These are phyloP conservation scores for Fallopia convolvulus DNA, from an alignment of 148 eudicot species.

Conservation along the genomic window DNA sequence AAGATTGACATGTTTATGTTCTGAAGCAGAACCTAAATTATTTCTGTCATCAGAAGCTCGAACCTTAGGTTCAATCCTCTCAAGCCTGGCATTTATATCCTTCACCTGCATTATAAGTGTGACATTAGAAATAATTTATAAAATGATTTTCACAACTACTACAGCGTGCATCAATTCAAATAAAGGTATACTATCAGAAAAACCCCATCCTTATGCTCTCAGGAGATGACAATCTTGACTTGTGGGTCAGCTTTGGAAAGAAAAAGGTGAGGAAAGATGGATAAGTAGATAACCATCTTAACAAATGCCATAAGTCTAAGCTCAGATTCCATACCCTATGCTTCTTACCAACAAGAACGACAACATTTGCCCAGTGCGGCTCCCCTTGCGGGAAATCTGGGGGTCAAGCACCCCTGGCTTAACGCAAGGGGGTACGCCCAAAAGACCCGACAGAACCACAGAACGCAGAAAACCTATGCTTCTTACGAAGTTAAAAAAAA, in stretches of 20 bases:
- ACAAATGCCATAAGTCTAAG: background rate
- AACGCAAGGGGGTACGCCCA: too few relatives aligned
- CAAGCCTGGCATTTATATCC: slow-evolving; percentile 83
- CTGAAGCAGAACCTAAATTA: slow-evolving; percentile 34
- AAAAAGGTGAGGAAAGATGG: background rate
- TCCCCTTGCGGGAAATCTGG: too few relatives aligned
- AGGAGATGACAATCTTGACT: background rate
- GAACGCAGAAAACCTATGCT: background rate
- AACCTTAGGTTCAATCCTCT: slow-evolving; percentile 77
- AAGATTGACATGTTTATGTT: slow-evolving; percentile 36
- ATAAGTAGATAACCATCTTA: background rate
- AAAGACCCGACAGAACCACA: too few relatives aligned
- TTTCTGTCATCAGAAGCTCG: slow-evolving; percentile 53
- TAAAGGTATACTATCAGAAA: background rate
- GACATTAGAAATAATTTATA: background rate
- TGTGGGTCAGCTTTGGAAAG: background rate
- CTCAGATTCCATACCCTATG: background rate
- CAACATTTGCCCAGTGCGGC: too few relatives aligned
- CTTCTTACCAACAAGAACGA: background rate
- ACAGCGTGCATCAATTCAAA: background rate
- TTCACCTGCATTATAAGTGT: slow-evolving; percentile 43
- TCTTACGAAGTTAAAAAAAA: background rate
- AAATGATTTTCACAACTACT: background rate
- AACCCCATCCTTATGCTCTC: background rate
- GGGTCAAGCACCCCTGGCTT: too few relatives aligned